phyloP scores from a whole-genome alignment of 768 basidiomycete species.

The Mrakia frigida region DNA sequence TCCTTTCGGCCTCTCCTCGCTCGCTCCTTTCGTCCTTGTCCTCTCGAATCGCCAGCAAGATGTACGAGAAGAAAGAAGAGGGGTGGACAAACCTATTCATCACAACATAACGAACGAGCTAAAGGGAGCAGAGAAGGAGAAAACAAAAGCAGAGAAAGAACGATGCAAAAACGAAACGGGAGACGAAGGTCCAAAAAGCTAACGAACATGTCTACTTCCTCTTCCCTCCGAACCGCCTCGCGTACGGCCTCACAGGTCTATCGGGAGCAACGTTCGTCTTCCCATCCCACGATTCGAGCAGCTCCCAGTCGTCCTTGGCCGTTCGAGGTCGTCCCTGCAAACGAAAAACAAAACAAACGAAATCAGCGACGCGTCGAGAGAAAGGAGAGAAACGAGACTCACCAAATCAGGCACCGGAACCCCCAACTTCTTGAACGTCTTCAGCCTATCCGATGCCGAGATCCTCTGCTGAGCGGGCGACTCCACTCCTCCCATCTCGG shows the following conservation, averaged over 20 bases:
- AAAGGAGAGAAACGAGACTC: background rate
- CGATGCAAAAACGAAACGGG: too few relatives aligned
- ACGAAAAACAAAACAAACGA: background rate
- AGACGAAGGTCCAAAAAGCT: too few relatives aligned
- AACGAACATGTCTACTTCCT: background rate
- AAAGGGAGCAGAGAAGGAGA: background rate
- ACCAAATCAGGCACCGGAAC: slow-evolving; percentile 16
- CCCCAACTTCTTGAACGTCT: slow-evolving; percentile 20
- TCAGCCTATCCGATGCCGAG: slow-evolving; percentile 1
- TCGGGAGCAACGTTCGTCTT: too few relatives aligned
- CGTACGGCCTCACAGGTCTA: too few relatives aligned
- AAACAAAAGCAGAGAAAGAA: background rate
- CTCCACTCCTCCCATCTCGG: background rate
- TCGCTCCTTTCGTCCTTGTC: too few relatives aligned
- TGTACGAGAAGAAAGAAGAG: too few relatives aligned
- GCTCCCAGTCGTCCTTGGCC: slow-evolving; percentile 24
- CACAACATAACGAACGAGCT: background rate
- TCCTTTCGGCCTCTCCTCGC: too few relatives aligned
- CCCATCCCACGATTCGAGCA: slow-evolving; percentile 21
- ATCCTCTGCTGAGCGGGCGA: background rate
- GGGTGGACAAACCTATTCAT: too few relatives aligned
- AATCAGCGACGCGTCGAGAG: background rate
- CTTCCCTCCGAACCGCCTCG: background rate
- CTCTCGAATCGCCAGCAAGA: too few relatives aligned
- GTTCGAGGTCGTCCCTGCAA: slow-evolving; percentile 27